Evolutionary conservation across 2,329 filamentous ascomycete species (phyloP).

Genomic region (Alternaria infectoria): DNA sequence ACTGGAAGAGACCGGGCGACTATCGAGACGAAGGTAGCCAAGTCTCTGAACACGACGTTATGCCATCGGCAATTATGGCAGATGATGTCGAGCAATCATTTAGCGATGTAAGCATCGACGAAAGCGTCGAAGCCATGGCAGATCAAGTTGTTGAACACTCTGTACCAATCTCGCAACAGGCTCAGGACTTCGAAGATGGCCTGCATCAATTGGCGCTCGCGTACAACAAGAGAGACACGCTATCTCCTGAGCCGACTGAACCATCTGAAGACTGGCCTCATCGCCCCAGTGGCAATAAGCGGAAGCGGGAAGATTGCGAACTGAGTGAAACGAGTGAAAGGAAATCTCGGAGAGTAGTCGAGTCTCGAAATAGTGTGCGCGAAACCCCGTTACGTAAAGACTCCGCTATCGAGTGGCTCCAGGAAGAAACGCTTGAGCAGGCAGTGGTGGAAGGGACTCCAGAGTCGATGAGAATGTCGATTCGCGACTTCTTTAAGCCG

Average conservation of each 20-base stretch:
- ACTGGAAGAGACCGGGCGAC: neutral
- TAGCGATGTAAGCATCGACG: neutral
- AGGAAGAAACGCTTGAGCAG: neutral
- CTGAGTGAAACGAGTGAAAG: neutral
- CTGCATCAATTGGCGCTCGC: neutral
- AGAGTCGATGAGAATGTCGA: neutral
- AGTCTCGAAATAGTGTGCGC: no score
- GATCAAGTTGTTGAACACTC: rapidly evolving
- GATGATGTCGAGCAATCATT: neutral
- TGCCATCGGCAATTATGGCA: neutral
- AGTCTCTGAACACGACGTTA: rapidly evolving
- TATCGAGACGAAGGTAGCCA: neutral
- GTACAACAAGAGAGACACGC: neutral
- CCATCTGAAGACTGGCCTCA: neutral
- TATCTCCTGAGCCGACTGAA: neutral
- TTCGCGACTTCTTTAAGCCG: neutral
- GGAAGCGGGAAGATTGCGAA: neutral
- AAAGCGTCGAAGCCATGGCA: neutral
- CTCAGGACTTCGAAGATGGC: neutral
- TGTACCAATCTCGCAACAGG: neutral
- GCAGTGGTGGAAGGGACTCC: neutral
- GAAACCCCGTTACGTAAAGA: no score
- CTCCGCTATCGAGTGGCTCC: neutral
- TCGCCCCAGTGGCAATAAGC: neutral
- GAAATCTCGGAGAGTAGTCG: neutral